Evolutionary conservation across 495 filamentous ascomycete genomes (phyloP).

Genomic region (Xylaria scruposa): DNA sequence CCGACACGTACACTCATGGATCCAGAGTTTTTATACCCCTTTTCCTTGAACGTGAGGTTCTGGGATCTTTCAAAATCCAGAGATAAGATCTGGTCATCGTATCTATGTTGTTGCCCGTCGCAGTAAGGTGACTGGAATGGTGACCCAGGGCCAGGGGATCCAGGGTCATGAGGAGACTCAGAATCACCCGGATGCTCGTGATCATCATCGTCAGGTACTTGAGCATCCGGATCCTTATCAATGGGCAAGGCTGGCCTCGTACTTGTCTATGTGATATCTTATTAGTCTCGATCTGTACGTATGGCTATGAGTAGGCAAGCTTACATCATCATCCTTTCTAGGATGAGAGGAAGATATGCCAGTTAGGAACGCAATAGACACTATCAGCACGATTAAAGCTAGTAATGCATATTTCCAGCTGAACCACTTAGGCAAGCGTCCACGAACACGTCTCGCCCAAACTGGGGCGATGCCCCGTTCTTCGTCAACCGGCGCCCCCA

Average conservation of each 20-base stretch:
- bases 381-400: constrained; percentile 38
- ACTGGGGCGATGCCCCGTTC: constrained; percentile 28
- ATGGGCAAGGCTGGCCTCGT: constrained; percentile 26
- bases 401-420: constrained; percentile 34
- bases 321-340: constrained; percentile 3
- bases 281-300: constrained; percentile 14
- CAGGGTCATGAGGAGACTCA: constrained; percentile 19
- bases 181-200: neutral
- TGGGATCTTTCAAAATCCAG: constrained; percentile 41
- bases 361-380: constrained; percentile 39
- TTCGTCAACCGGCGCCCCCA: constrained; percentile 40
- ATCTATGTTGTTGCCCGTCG: constrained; percentile 39
- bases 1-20: constrained; percentile 40
- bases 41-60: constrained; percentile 38
- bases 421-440: constrained; percentile 36
- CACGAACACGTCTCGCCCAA: constrained; percentile 44
- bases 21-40: constrained; percentile 28
- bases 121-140: constrained; percentile 38
- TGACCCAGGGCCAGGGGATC: constrained; percentile 8
- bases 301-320: neutral
- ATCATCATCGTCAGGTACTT: constrained; percentile 11
- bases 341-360: constrained; percentile 25
- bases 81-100: constrained; percentile 37
- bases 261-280: constrained; percentile 27
- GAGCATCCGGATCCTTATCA: constrained; percentile 11